Evolutionary conservation across 352 stramenopile species (phyloP).

Genomic region (Globisporangium radiosum): DNA sequence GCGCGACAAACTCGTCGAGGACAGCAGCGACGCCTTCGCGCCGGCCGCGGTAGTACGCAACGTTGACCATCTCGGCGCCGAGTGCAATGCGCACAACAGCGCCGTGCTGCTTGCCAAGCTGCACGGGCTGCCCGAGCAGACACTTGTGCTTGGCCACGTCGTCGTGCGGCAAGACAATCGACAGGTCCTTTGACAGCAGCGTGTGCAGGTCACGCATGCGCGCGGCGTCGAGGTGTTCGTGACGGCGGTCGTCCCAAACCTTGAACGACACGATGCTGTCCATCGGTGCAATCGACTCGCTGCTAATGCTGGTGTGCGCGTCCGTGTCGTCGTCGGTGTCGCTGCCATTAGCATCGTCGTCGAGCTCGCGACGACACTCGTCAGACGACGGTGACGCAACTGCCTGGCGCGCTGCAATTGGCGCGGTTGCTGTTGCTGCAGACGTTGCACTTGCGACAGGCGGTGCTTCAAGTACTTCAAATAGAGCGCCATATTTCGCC

Average conservation of each 20-base stretch:
- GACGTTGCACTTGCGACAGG: slow-evolving; percentile 3
- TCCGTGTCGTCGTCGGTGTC: not conserved
- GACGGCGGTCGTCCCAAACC: slow-evolving; percentile 34
- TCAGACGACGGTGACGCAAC: too few species aligned
- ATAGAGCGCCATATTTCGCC: slow-evolving; percentile 28
- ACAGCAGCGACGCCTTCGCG: slow-evolving; percentile 22
- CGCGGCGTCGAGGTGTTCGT: slow-evolving; percentile 33
- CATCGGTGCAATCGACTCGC: slow-evolving; percentile 25
- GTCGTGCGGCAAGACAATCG: slow-evolving; percentile 36
- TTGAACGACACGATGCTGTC: slow-evolving; percentile 83
- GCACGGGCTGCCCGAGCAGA: slow-evolving; percentile 76
- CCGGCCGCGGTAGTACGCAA: slow-evolving; percentile 37
- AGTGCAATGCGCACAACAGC: slow-evolving; percentile 81
- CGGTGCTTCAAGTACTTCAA: slow-evolving; percentile 32
- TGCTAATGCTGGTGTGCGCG: not conserved
- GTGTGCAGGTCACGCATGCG: slow-evolving; percentile 61
- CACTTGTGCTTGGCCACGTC: slow-evolving; percentile 47
- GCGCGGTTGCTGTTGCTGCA: not conserved
- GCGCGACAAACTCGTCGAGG: slow-evolving; percentile 33
- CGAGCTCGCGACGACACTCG: too few species aligned
- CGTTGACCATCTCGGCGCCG: slow-evolving; percentile 84
- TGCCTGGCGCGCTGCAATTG: not conserved
- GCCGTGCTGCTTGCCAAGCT: slow-evolving; percentile 50
- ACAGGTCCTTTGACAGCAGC: slow-evolving; percentile 69
- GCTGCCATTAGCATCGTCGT: too few species aligned